These are phyloP conservation scores for Stachybotrys chlorohalonatus DNA, from an alignment of 2,329 filamentous ascomycete species.

Conservation along the genomic window DNA sequence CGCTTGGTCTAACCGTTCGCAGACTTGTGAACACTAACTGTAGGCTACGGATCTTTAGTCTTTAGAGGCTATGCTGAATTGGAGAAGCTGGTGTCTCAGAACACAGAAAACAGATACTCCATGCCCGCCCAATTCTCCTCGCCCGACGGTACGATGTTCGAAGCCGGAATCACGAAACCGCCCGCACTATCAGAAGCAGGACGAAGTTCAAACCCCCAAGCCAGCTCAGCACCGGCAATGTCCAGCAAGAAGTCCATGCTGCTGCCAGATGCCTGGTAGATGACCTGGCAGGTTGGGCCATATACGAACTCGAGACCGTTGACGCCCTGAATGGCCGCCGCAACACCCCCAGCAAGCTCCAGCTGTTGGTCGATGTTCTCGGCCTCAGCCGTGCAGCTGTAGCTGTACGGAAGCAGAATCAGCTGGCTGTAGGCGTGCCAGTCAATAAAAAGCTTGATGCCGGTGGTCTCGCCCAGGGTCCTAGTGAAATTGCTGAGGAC, in stretches of 20 bases:
- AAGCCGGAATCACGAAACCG: conserved; percentile 25
- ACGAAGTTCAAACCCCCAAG: conserved; percentile 21
- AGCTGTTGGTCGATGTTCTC: conserved; percentile 34
- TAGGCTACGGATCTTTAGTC: no score
- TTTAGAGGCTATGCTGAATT: no score
- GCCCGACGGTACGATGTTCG: conserved; percentile 24
- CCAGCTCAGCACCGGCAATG: conserved; percentile 22
- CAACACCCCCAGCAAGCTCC: conserved; percentile 31
- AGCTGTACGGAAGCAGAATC: conserved; percentile 45
- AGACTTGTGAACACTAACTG: no score
- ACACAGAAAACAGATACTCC: conserved; percentile 41
- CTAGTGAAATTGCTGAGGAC: conserved; percentile 27
- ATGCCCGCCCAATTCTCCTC: conserved; percentile 32
- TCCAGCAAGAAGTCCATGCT: conserved; percentile 30
- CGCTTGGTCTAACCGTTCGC: no score
- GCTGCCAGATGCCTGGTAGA: conserved; percentile 40
- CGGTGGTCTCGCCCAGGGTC: conserved; percentile 21
- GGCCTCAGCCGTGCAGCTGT: conserved; percentile 37
- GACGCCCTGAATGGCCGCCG: conserved; percentile 34
- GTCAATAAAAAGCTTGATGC: conserved; percentile 50
- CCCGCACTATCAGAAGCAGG: conserved; percentile 16
- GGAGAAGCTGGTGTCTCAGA: background rate
- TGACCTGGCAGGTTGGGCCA: conserved; percentile 44
- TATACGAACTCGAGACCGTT: conserved; percentile 24
- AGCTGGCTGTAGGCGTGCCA: conserved; percentile 51